Percentiles rank a stretch among this genome's conserved stretches.
phyloP scores from a whole-genome alignment of 202 grass and related monocot genomes.

The Alloteropsis angusta region DNA sequence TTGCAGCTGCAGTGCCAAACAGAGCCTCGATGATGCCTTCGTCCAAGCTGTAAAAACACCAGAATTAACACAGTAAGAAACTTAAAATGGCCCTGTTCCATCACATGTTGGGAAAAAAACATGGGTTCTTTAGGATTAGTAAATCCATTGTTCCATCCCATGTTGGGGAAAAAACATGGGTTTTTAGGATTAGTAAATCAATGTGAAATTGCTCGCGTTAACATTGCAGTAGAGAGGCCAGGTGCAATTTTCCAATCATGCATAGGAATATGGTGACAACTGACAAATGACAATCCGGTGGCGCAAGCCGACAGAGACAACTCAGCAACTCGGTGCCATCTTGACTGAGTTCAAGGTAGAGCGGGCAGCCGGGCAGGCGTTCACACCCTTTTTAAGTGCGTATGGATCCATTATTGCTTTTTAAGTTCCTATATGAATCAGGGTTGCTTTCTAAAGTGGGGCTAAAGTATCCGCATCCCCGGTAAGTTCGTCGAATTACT shows the following conservation, averaged over 20 bases:
- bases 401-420: too few species aligned
- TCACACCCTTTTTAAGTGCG: background rate
- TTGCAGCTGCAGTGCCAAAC: conserved; percentile 52
- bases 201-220: background rate
- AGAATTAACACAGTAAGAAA: background rate
- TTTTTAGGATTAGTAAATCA: background rate
- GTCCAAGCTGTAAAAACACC: conserved; percentile 49
- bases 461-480: background rate
- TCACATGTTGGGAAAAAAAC: background rate
- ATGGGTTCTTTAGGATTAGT: background rate
- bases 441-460: background rate
- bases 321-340: background rate
- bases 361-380: background rate
- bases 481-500: background rate
- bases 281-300: background rate
- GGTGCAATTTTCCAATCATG: background rate
- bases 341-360: background rate
- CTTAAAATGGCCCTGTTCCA: background rate
- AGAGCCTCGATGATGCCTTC: conserved; percentile 81
- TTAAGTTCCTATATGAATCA: background rate
- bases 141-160: background rate
- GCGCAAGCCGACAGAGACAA: background rate
- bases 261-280: background rate
- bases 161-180: background rate
- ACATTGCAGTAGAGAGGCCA: background rate